Conservation (phyloP, 2,329 filamentous ascomycete genomes). For the Amauroascus niger region DNA sequence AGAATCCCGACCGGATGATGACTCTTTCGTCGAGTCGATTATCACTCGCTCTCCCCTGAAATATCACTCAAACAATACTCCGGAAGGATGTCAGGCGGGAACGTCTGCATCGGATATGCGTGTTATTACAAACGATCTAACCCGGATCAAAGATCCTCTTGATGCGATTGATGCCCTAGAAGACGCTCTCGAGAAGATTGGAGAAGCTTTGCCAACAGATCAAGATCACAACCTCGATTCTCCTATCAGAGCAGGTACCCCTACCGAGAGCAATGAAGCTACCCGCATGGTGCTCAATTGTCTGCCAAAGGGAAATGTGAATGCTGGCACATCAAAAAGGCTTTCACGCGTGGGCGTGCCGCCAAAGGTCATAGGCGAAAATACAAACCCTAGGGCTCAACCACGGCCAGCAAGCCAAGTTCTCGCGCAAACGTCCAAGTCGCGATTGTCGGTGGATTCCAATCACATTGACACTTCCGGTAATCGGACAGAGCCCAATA, state of each 20-base stretch:
- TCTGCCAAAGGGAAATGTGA: background rate
- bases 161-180: slow-evolving; percentile 44
- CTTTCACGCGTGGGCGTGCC: background rate
- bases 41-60: slow-evolving; percentile 23
- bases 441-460: background rate
- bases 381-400: background rate
- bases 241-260: slow-evolving; percentile 7
- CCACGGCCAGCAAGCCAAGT: background rate
- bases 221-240: slow-evolving; percentile 22
- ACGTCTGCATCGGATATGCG: slow-evolving; percentile 15
- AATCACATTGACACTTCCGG: background rate
- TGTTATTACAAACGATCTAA: slow-evolving; percentile 14
- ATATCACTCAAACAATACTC: slow-evolving; percentile 5
- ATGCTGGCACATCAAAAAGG: background rate
- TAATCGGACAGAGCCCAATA: background rate
- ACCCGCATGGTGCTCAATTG: background rate
- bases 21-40: slow-evolving; percentile 25
- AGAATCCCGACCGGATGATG: slow-evolving; percentile 6
- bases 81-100: background rate
- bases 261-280: background rate
- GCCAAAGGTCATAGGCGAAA: background rate
- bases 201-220: slow-evolving; percentile 29
- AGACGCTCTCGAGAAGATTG: slow-evolving; percentile 43
- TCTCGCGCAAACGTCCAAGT: background rate
- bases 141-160: slow-evolving; percentile 38